Conservation (phyloP, 2,329 filamentous ascomycete species). For the Cordyceps farinosa region DNA sequence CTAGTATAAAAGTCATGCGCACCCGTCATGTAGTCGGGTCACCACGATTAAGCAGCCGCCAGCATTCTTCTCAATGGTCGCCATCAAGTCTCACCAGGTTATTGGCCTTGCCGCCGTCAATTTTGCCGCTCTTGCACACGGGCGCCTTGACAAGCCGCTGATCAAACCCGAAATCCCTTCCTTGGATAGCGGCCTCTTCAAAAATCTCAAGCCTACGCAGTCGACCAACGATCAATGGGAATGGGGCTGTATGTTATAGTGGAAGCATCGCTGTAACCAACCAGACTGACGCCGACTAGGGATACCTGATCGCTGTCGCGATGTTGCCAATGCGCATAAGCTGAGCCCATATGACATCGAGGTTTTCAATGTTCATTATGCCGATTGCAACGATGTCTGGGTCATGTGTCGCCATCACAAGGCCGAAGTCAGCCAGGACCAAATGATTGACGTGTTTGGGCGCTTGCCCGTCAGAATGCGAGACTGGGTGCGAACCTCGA, state of each 20-base stretch:
- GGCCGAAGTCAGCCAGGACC: conserved; percentile 21
- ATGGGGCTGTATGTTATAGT: conserved; percentile 18
- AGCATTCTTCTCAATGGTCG: neutral
- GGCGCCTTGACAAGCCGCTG: neutral
- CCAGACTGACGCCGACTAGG: conserved; percentile 18
- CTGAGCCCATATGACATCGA: conserved; percentile 20
- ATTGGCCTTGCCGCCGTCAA: neutral
- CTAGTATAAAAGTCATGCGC: too few species aligned
- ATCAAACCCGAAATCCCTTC: conserved; percentile 26
- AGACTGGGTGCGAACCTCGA: too few species aligned
- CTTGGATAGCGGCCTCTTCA: conserved; percentile 24
- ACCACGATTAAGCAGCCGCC: too few species aligned
- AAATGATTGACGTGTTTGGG: conserved; percentile 29
- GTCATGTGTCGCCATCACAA: conserved; percentile 30
- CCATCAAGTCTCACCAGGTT: neutral
- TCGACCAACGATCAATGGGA: conserved; percentile 24
- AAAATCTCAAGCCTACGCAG: conserved; percentile 16
- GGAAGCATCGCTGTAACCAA: too few species aligned
- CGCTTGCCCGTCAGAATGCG: conserved; percentile 30
- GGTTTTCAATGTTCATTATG: conserved; percentile 27
- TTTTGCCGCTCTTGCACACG: neutral
- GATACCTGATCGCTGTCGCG: neutral
- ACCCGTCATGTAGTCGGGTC: too few species aligned
- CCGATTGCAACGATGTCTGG: conserved; percentile 29
- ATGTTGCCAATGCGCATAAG: too few species aligned